phyloP scores from a whole-genome alignment of 1,139 yeast genomes.

The Pichia sp. region DNA sequence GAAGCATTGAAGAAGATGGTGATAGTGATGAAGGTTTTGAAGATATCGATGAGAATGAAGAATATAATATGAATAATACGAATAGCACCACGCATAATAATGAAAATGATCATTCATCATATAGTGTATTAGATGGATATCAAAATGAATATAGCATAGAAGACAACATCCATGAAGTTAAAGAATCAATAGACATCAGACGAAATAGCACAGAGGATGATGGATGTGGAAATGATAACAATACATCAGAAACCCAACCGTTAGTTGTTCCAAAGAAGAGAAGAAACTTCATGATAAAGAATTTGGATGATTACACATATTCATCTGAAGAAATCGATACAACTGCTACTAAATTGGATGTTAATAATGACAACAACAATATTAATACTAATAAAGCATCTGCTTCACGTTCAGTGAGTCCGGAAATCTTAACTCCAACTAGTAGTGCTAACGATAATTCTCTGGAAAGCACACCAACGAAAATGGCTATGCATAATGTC shows the following conservation, averaged over 20 bases:
- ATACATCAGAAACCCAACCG: constrained; percentile 31
- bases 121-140: constrained; percentile 4
- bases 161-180: constrained; percentile 30
- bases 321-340: constrained; percentile 12
- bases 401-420: background rate
- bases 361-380: too few species aligned
- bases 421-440: constrained; percentile 6
- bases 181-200: constrained; percentile 9
- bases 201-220: too few species aligned
- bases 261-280: constrained; percentile 38
- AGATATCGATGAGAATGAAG: too few species aligned
- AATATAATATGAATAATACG: too few species aligned
- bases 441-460: constrained; percentile 14
- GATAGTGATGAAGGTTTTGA: background rate
- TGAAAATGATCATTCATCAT: background rate
- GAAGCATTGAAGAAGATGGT: background rate
- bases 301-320: constrained; percentile 28
- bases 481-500: constrained; percentile 3
- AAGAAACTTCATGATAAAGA: constrained; percentile 30
- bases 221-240: background rate
- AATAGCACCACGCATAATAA: too few species aligned
- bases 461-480: constrained; percentile 9
- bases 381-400: too few species aligned
- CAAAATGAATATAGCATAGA: background rate
- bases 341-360: too few species aligned